Conservation (phyloP, 495 filamentous ascomycete genomes). For the Elasticomyces elasticus region DNA sequence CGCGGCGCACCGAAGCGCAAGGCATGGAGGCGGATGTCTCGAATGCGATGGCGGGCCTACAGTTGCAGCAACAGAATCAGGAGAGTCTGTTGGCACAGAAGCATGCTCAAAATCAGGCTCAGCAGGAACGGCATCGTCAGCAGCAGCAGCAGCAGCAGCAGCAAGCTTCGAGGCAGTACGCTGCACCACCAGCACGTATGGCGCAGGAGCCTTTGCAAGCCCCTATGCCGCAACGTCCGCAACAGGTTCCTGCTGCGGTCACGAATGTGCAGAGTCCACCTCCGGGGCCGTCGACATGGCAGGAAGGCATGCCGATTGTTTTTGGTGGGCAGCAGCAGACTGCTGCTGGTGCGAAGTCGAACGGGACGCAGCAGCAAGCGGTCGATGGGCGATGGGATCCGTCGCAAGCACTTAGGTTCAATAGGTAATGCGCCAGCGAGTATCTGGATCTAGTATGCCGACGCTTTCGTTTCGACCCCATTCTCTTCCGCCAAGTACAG, state of each 20-base stretch:
- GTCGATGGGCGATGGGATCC: conserved; percentile 10
- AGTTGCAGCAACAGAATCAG: conserved; percentile 41
- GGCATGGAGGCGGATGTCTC: conserved; percentile 64
- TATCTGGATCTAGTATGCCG: too few species aligned
- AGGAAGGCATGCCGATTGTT: conserved; percentile 22
- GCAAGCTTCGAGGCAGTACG: background rate
- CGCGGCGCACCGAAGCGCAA: conserved; percentile 69
- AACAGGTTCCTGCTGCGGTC: conserved; percentile 7
- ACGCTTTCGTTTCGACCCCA: too few species aligned
- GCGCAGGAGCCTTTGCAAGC: conserved; percentile 5
- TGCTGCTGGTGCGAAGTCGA: background rate
- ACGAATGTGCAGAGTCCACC: conserved; percentile 9
- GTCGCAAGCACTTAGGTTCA: conserved; percentile 1
- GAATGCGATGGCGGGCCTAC: conserved; percentile 54
- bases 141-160: conserved; percentile 5
- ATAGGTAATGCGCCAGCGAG: too few species aligned
- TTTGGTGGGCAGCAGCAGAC: conserved; percentile 9
- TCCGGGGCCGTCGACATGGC: conserved; percentile 16
- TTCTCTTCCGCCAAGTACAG: too few species aligned
- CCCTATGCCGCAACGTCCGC: conserved; percentile 16
- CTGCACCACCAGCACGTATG: conserved; percentile 1
- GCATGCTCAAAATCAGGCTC: background rate
- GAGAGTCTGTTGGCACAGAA: conserved; percentile 25
- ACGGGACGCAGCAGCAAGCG: background rate
- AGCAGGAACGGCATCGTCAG: conserved; percentile 18